These are phyloP conservation scores for Suillus subluteus DNA, from an alignment of 768 basidiomycete genomes.

Conservation along the genomic window DNA sequence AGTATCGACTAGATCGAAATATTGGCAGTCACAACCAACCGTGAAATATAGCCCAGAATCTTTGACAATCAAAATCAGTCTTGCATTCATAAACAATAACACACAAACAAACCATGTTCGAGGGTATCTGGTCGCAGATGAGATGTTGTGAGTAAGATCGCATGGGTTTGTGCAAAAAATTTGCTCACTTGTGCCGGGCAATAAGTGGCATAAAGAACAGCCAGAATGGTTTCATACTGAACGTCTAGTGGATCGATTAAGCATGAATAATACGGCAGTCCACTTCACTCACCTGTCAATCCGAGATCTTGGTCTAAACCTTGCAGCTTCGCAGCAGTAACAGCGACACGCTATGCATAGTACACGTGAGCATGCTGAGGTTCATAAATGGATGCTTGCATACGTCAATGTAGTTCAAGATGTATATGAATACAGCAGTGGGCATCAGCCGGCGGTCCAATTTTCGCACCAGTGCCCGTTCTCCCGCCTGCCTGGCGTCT, in stretches of 20 bases:
- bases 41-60: constrained; percentile 58
- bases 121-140: constrained; percentile 48
- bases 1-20: neutral
- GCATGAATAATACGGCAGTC: neutral
- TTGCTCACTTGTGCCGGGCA: constrained; percentile 47
- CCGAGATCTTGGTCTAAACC: constrained; percentile 44
- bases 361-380: neutral
- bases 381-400: neutral
- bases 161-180: neutral
- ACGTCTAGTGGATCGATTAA: constrained; percentile 39
- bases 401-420: constrained; percentile 33
- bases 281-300: constrained; percentile 29
- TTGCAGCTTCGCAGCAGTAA: constrained; percentile 42
- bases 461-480: constrained; percentile 28
- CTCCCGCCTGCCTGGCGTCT: constrained; percentile 21
- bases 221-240: constrained; percentile 55
- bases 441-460: constrained; percentile 35
- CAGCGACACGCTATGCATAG: constrained; percentile 37
- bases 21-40: constrained; percentile 36
- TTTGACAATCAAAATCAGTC: constrained; percentile 24
- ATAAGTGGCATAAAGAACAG: constrained; percentile 60
- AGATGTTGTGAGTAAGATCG: neutral
- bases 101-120: constrained; percentile 55
- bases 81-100: too few species aligned
- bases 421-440: constrained; percentile 26